Evolutionary conservation across 805 yeast species (phyloP).

Genomic region (Lachancea fermentati): DNA sequence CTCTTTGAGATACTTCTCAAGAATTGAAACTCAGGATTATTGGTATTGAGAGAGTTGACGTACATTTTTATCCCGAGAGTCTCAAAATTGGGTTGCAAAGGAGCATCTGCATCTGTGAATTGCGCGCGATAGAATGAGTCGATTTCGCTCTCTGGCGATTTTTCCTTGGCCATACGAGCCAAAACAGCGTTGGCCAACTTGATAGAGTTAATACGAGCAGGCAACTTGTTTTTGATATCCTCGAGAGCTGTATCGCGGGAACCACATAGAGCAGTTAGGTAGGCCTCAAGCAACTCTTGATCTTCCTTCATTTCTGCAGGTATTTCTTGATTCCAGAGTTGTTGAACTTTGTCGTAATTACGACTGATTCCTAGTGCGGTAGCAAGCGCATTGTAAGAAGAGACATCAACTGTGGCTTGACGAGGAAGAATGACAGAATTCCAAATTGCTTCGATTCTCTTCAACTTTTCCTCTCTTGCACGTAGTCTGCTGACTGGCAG

Average conservation of each 20-base stretch:
- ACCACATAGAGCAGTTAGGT: slow-evolving; percentile 14
- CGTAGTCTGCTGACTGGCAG: slow-evolving; percentile 11
- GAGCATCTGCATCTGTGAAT: slow-evolving; percentile 9
- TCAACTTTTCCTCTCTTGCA: slow-evolving; percentile 12
- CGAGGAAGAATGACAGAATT: slow-evolving; percentile 21
- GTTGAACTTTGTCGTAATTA: slow-evolving; percentile 14
- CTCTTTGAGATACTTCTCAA: slow-evolving; percentile 18
- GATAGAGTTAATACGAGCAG: slow-evolving; percentile 14
- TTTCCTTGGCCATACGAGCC: slow-evolving; percentile 13
- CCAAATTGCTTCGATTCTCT: slow-evolving; percentile 31
- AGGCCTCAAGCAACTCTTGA: slow-evolving; percentile 18
- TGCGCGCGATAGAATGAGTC: slow-evolving; percentile 15
- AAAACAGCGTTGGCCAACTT: slow-evolving; percentile 23
- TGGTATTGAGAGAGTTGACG: slow-evolving; percentile 7
- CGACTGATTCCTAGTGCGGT: slow-evolving; percentile 19
- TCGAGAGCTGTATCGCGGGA: slow-evolving; percentile 8
- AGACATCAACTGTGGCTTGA: slow-evolving; percentile 7
- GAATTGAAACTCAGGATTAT: slow-evolving; percentile 16
- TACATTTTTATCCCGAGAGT: slow-evolving; percentile 23
- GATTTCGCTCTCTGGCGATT: slow-evolving; percentile 11
- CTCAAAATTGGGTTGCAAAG: slow-evolving; percentile 14
- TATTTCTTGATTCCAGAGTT: slow-evolving; percentile 25
- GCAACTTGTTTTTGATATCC: slow-evolving; percentile 14
- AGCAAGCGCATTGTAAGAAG: slow-evolving; percentile 22
- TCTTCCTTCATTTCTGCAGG: slow-evolving; percentile 18